These are phyloP conservation scores for Globisporangium orthogonon DNA, from an alignment of 352 stramenopile species.

Conservation along the genomic window DNA sequence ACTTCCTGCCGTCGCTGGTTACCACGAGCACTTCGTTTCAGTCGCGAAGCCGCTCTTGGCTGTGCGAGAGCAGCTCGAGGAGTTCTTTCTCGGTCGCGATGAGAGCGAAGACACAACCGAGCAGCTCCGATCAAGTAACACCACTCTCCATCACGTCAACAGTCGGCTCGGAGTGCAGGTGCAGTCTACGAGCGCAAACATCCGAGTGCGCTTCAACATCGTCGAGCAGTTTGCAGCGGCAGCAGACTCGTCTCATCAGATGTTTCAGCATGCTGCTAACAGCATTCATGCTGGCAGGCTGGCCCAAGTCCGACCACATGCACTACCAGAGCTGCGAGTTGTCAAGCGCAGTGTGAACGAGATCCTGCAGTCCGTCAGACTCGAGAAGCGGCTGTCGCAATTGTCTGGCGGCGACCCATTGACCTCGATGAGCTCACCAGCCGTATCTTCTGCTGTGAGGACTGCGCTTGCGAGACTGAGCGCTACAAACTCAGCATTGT, in stretches of 20 bases:
- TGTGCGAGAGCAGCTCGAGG: slow-evolving; percentile 42
- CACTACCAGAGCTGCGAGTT: slow-evolving; percentile 14
- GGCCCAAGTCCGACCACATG: not conserved
- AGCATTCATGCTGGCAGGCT: not conserved
- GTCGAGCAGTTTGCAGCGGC: slow-evolving; percentile 8
- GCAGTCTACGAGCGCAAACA: slow-evolving; percentile 21
- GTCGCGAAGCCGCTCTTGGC: slow-evolving; percentile 29
- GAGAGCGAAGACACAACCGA: slow-evolving; percentile 10
- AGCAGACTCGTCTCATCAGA: not conserved
- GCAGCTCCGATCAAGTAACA: slow-evolving; percentile 2
- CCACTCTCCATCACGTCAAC: slow-evolving; percentile 12
- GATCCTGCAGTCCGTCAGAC: slow-evolving; percentile 47
- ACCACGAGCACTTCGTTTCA: slow-evolving; percentile 28
- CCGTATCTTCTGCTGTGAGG: slow-evolving; percentile 13
- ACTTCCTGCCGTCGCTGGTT: slow-evolving; percentile 17
- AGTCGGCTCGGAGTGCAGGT: slow-evolving; percentile 30
- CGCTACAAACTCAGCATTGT: not conserved
- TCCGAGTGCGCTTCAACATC: slow-evolving; percentile 43
- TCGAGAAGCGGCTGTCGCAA: slow-evolving; percentile 32
- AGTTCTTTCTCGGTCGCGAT: slow-evolving; percentile 50
- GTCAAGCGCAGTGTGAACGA: slow-evolving; percentile 72
- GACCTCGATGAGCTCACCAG: not conserved
- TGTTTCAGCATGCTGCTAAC: not conserved
- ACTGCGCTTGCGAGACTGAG: slow-evolving; percentile 28
- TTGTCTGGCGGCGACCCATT: slow-evolving; percentile 9